Base-by-base conservation (phyloP, 495 filamentous ascomycete species). In the Talaromyces nanjingensis region DNA sequence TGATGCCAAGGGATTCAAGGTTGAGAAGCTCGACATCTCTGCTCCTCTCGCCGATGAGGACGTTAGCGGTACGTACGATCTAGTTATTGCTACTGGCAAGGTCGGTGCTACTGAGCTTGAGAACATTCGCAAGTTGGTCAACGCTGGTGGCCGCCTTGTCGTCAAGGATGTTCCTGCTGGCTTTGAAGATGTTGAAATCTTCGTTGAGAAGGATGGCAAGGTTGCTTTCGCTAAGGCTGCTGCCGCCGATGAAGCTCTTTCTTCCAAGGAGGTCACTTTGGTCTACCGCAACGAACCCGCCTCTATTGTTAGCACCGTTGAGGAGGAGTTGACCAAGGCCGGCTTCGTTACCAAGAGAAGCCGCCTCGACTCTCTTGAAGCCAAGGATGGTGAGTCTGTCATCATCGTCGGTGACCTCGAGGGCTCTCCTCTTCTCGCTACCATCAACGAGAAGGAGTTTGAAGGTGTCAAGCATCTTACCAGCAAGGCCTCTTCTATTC, bases 381-480 rank as follows among this genome's bases (percentile, higher is more conserved):
- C 14, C 27, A 59, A 22, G 22, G n/a, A 54, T 27, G 52, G 56
- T 37, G 56, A 37, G 12, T 29, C 22, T 59, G 56, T 37, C 6
- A 29, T 59, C 20, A 25, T 59, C 27, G 27, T 59, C 14, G 56
- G 56, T 9, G 56, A 59, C 14, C 56, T 59, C n/a, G 56, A 59
- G 24, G 56, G 56, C 14, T 59, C 56, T 31, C 27, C 56, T 27
- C 65, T 77, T 11, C 68, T 79, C 0, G 62, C 69, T 1, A 69
- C 68, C 3, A 66, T 77, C 16, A 69, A 45, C 4, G 67, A 67
- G 16, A 29, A 64, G 3, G 67, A 77, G 9, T 69, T 75, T 65
- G 34, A 66, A 18, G 62, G 16, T 2, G 45, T 79, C 3, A 73
- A 72, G 16, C 20, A n/a, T 7, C 63, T 78, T 6, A 74, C 74